Base-by-base conservation (phyloP, 129 eudicot genomes). In the Saposhnikovia divaricata region DNA sequence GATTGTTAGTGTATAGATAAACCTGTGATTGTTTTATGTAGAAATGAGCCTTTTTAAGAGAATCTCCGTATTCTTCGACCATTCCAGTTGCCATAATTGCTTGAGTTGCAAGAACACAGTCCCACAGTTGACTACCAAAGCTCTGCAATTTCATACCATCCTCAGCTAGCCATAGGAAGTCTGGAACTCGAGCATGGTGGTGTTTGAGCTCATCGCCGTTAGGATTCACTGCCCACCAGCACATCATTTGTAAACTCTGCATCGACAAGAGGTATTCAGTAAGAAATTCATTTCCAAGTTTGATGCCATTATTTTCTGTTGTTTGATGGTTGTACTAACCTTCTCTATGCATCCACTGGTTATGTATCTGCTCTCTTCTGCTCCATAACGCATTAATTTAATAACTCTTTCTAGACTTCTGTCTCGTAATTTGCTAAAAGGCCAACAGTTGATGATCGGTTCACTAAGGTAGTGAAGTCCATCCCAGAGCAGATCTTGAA, bases 91-190 rank as follows among this genome's bases (percentile, higher is more conserved):
- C 78, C 7, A 92, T 84, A 43, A 92, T 83, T 37, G 96, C 91
- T 83, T 87, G 97, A 71, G 84, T 82, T 23, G 91, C 90, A 57
- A 92, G 86, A 83, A 80, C 39, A 21, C 91, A 86, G 72, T 92
- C 97, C 97, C 97, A 92, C 4, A 88, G 25, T 78, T 92, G 97
- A 84, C 97, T 89, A 63, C 97, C 95, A 85, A 82, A 88, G 42
- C 87, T 84, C 86, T 92, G 96, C 87, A 80, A 48, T 80, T 85
- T 92, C 96, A 92, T 90, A 61, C 95, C 97, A 83, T 92, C 96
- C 80, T 92, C 96, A 5, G 96, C 92, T 31, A 92, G 80, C 97
- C 97, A 92, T 37, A 88, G 74, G 80, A 80, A 90, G 74, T 92
- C 96, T 0, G 91, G 95, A 23, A 92, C 84, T 82, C 96, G 78